Evolutionary conservation across 768 basidiomycete species (phyloP).

Genomic region (Leccinellum luteum): DNA sequence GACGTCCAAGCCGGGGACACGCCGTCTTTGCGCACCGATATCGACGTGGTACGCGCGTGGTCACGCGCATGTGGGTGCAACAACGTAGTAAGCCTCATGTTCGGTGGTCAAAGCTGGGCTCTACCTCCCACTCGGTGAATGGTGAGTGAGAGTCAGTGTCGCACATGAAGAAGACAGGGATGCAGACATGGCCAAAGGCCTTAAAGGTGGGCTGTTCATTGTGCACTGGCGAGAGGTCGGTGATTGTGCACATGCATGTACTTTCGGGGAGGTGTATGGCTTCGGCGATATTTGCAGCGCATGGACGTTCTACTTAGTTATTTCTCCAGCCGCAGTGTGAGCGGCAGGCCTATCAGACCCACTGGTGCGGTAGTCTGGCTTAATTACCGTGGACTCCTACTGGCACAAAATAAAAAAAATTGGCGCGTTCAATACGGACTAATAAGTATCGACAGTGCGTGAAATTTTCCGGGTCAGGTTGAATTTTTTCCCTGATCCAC

Average conservation of each 20-base stretch:
- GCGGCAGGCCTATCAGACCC: too few relatives aligned
- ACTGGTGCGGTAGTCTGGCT: neutral
- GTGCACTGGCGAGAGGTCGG: neutral
- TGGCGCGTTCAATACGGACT: too few relatives aligned
- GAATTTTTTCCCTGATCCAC: neutral
- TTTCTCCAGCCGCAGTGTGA: too few relatives aligned
- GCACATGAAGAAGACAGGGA: neutral
- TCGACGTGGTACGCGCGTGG: neutral
- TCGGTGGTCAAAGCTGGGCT: conserved; percentile 8
- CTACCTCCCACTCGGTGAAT: neutral
- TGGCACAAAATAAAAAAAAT: too few relatives aligned
- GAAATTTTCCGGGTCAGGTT: too few relatives aligned
- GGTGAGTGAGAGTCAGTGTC: neutral
- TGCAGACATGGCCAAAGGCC: neutral
- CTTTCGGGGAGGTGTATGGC: neutral
- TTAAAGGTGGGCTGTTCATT: neutral
- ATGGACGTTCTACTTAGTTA: neutral
- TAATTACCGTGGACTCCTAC: too few relatives aligned
- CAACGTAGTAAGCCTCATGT: neutral
- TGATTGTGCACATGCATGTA: neutral
- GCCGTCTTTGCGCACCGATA: conserved; percentile 16
- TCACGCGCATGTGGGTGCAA: conserved; percentile 14
- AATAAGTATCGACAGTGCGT: too few relatives aligned
- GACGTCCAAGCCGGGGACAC: neutral
- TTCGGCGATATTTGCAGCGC: neutral